Percentiles rank a stretch among this genome's conserved stretches.
These are phyloP conservation scores for Starmerella ratchasimensis DNA, from an alignment of 805 yeast genomes.

Conservation along the genomic window DNA sequence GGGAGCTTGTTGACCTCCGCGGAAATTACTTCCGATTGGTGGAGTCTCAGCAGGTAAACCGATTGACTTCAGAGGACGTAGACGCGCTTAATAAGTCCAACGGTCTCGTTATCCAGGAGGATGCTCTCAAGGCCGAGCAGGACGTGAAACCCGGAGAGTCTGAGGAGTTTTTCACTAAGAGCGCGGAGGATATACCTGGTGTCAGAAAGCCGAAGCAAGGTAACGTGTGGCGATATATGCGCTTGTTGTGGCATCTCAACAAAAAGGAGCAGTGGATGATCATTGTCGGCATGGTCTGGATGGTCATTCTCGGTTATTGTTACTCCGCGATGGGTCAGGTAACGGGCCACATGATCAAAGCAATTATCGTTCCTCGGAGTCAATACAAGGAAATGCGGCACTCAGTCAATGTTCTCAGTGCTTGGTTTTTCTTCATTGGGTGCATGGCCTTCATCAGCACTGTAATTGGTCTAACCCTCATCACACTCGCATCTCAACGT, in stretches of 20 bases:
- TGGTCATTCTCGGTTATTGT: constrained; percentile 28
- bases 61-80: constrained; percentile 6
- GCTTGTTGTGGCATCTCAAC: constrained; percentile 21
- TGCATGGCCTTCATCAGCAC: constrained; percentile 22
- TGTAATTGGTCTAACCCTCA: constrained; percentile 17
- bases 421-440: constrained; percentile 28
- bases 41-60: constrained; percentile 26
- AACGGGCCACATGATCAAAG: constrained; percentile 27
- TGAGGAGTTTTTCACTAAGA: background rate
- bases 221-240: constrained; percentile 5
- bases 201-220: constrained; percentile 10
- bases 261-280: constrained; percentile 20
- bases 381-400: constrained; percentile 26
- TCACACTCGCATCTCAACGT: constrained; percentile 23
- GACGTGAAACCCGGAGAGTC: constrained; percentile 4
- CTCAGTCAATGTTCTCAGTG: constrained; percentile 25
- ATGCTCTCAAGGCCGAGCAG: constrained; percentile 9
- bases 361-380: constrained; percentile 26
- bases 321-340: constrained; percentile 29
- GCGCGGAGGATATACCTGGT: constrained; percentile 16
- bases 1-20: constrained; percentile 24
- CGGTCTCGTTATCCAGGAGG: constrained; percentile 17
- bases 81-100: constrained; percentile 9
- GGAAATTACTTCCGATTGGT: constrained; percentile 28
- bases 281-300: constrained; percentile 19